These are phyloP conservation scores for Cystofilobasidium capitatum DNA, from an alignment of 768 basidiomycete genomes.

Conservation along the genomic window DNA sequence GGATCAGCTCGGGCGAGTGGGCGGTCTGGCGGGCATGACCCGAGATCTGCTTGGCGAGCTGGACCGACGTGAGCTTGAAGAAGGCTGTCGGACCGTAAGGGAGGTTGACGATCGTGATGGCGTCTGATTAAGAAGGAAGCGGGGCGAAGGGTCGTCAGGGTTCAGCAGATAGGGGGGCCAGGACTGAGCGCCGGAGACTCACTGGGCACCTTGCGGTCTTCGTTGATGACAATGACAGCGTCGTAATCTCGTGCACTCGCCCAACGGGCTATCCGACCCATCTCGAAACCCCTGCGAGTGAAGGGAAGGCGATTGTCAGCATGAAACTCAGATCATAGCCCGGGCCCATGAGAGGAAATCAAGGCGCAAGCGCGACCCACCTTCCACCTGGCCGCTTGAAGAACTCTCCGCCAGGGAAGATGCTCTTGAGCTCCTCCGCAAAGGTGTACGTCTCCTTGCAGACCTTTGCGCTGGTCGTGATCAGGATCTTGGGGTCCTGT, in stretches of 20 bases:
- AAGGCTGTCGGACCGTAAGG: conserved; percentile 90
- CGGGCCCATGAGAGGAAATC: not conserved
- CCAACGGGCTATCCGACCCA: conserved; percentile 87
- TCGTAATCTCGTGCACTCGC: conserved; percentile 79
- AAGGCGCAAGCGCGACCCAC: not conserved
- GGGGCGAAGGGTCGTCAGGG: not conserved
- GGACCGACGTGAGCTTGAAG: conserved; percentile 83
- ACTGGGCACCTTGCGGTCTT: conserved; percentile 92
- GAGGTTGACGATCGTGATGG: conserved; percentile 80
- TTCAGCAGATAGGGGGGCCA: not conserved
- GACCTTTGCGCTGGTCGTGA: conserved; percentile 82
- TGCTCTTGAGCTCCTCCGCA: conserved; percentile 76
- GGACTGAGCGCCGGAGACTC: conserved; percentile 38
- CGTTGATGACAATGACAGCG: conserved; percentile 85
- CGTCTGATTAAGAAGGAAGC: conserved; percentile 50
- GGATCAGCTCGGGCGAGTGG: conserved; percentile 86
- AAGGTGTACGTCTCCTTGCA: conserved; percentile 85
- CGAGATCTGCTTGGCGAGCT: conserved; percentile 74
- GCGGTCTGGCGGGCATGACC: conserved; percentile 86
- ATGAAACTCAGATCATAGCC: not conserved
- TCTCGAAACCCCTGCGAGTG: conserved; percentile 58
- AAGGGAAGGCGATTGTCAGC: not conserved
- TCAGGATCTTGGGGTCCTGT: conserved; percentile 51
- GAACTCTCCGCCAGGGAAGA: conserved; percentile 89
- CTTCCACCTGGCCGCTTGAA: conserved; percentile 71